phyloP scores from a whole-genome alignment of 306 rosid species.

The Lathyrus aphaca region DNA sequence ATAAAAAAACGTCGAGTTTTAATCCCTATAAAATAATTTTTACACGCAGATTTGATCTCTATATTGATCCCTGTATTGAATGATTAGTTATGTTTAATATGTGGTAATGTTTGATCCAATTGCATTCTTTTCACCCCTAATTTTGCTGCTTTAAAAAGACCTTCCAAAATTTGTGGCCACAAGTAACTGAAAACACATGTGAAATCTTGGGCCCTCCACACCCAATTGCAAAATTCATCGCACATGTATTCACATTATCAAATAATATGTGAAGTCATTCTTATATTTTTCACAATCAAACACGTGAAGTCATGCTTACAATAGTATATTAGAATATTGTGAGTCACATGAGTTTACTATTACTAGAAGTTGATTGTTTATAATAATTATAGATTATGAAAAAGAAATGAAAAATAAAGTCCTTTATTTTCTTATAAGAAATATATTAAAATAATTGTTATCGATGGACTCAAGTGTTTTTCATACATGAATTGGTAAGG shows the following conservation, averaged over 20 bases:
- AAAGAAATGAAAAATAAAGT: neutral
- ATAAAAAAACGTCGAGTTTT: too few species aligned
- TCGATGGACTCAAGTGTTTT: too few species aligned
- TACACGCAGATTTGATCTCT: too few species aligned
- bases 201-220: constrained; percentile 33
- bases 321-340: neutral
- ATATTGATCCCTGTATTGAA: too few species aligned
- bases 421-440: too few species aligned
- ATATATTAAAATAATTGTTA: too few species aligned
- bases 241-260: neutral
- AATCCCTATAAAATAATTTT: too few species aligned
- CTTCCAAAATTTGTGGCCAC: constrained; percentile 33
- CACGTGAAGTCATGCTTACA: neutral
- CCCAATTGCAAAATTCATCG: neutral
- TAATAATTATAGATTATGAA: neutral
- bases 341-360: constrained; percentile 39
- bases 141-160: neutral
- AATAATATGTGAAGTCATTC: neutral
- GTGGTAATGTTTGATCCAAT: too few species aligned
- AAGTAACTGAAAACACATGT: constrained; percentile 35
- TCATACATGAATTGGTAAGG: too few species aligned
- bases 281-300: too few species aligned
- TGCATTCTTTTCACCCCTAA: neutral
- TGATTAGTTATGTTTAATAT: too few species aligned
- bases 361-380: neutral